Evolutionary conservation across 2,329 filamentous ascomycete species (phyloP).

Genomic region (Amesomyces nigricolor): DNA sequence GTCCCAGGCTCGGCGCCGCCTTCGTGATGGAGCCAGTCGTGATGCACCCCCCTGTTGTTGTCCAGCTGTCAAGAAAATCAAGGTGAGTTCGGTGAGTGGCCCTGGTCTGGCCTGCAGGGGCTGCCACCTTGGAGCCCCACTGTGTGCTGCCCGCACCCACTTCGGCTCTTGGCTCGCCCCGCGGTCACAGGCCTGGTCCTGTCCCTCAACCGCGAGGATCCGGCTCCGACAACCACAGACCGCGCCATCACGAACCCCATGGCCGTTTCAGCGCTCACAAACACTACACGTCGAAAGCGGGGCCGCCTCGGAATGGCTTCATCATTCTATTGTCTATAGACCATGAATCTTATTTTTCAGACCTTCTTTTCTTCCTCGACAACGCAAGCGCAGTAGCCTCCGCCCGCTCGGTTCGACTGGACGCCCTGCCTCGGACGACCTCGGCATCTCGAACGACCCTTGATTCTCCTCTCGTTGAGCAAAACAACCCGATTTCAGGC

Average conservation of each 20-base stretch:
- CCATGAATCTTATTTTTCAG: slow-evolving; percentile 3
- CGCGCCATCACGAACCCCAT: slow-evolving; percentile 9
- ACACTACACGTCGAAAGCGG: slow-evolving; percentile 2
- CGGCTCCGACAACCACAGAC: not conserved
- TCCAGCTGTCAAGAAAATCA: slow-evolving; percentile 26
- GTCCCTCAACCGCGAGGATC: not conserved
- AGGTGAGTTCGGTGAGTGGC: slow-evolving; percentile 15
- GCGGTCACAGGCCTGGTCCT: slow-evolving; percentile 13
- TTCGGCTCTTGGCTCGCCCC: slow-evolving; percentile 14
- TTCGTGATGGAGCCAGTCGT: slow-evolving; percentile 3
- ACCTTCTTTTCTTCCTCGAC: slow-evolving; percentile 2
- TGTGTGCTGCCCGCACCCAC: not conserved
- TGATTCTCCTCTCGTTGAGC: not conserved
- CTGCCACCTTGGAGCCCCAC: slow-evolving; percentile 1
- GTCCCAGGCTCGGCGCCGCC: not conserved
- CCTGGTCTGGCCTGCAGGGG: not conserved
- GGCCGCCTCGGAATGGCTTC: slow-evolving; percentile 10
- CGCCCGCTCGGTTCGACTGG: slow-evolving; percentile 9
- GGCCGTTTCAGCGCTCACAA: slow-evolving; percentile 5
- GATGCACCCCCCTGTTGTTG: slow-evolving; percentile 20
- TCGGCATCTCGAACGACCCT: slow-evolving; percentile 14
- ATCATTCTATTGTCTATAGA: not conserved
- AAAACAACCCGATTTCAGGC: not conserved
- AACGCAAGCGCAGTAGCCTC: not conserved
- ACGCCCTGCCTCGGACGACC: slow-evolving; percentile 12